Conservation (phyloP, 495 filamentous ascomycete genomes). For the Penicillium lividum region DNA sequence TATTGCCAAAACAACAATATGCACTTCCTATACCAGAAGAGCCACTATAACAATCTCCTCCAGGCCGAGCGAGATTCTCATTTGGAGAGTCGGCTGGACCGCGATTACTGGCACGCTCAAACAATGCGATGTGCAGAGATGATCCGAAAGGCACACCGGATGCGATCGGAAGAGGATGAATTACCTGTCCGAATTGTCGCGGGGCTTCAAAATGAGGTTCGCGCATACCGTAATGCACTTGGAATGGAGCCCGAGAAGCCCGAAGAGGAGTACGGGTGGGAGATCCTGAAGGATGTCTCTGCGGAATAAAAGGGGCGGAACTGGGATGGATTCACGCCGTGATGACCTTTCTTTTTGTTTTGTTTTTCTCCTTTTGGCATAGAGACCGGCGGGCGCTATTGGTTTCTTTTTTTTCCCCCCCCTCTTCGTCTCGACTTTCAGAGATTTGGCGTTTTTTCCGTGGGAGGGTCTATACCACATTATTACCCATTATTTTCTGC, state of each 20-base stretch:
- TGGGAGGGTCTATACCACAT: neutral
- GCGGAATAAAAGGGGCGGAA: conserved; percentile 29
- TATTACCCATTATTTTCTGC: conserved; percentile 3
- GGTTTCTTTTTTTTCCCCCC: neutral
- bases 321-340: conserved; percentile 12
- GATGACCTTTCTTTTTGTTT: conserved; percentile 15
- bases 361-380: conserved; percentile 2
- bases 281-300: conserved; percentile 50
- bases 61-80: conserved; percentile 58
- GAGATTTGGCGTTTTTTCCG: neutral
- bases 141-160: conserved; percentile 51
- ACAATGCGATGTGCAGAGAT: conserved; percentile 55
- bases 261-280: conserved; percentile 56
- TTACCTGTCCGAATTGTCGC: conserved; percentile 48
- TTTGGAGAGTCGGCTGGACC: conserved; percentile 59
- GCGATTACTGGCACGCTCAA: conserved; percentile 64
- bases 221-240: conserved; percentile 52
- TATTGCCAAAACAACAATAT: conserved; percentile 64
- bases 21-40: conserved; percentile 55
- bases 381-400: neutral
- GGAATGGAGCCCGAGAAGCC: conserved; percentile 54
- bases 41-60: conserved; percentile 60
- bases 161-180: conserved; percentile 54
- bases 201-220: conserved; percentile 57
- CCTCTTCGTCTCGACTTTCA: neutral